Evolutionary conservation across 495 filamentous ascomycete species (phyloP).

Genomic region (Xylaria nigripes): DNA sequence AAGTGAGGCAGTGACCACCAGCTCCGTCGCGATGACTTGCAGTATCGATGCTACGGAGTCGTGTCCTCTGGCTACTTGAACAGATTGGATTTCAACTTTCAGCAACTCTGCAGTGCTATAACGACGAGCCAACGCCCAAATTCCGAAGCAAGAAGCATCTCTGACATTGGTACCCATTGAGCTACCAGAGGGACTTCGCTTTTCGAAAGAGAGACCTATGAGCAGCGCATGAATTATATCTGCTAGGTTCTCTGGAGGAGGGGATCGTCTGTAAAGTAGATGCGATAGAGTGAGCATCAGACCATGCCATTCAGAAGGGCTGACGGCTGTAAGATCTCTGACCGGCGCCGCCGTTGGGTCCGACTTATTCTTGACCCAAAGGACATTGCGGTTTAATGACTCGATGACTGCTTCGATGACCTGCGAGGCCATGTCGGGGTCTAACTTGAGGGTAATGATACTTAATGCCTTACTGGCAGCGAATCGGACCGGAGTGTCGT

Average conservation of each 20-base stretch:
- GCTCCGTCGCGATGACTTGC: conserved; percentile 68
- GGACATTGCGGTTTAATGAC: conserved; percentile 64
- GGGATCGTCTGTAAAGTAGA: conserved; percentile 68
- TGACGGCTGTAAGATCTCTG: conserved; percentile 61
- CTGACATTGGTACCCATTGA: conserved; percentile 90
- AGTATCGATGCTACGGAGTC: conserved; percentile 45
- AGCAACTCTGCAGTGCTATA: conserved; percentile 76
- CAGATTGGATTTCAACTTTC: conserved; percentile 42
- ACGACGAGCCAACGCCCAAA: conserved; percentile 83
- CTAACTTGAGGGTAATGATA: conserved; percentile 69
- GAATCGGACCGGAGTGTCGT: conserved; percentile 81
- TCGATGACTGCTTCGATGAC: conserved; percentile 79
- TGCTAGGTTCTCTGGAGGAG: conserved; percentile 55
- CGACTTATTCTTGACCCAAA: conserved; percentile 43
- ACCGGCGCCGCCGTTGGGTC: conserved; percentile 29
- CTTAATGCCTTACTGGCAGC: conserved; percentile 90
- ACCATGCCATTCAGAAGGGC: conserved; percentile 85
- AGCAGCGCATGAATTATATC: conserved; percentile 64
- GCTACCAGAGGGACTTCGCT: conserved; percentile 67
- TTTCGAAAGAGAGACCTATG: conserved; percentile 74
- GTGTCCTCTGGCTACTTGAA: conserved; percentile 19
- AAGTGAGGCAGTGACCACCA: conserved; percentile 73
- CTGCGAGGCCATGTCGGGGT: conserved; percentile 69
- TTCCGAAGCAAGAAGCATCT: conserved; percentile 91
- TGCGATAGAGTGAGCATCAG: conserved; percentile 80